phyloP scores from a whole-genome alignment of 768 basidiomycete species.

The Boletales sp. region DNA sequence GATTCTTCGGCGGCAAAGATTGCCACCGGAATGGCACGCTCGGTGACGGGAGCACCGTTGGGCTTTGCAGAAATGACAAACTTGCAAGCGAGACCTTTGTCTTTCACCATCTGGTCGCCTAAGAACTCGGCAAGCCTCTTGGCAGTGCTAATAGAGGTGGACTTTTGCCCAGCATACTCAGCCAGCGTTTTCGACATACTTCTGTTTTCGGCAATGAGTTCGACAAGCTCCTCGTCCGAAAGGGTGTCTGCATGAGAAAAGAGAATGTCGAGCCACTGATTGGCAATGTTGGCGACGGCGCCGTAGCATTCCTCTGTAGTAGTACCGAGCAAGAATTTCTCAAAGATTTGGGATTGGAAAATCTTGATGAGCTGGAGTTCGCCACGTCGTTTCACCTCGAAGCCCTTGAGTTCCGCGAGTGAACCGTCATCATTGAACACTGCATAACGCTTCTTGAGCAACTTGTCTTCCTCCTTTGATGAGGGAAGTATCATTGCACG shows the following conservation, averaged over 20 bases:
- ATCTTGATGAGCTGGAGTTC: slow-evolving; percentile 99
- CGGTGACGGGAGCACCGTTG: slow-evolving; percentile 90
- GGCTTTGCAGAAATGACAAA: slow-evolving; percentile 98
- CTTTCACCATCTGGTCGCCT: slow-evolving; percentile 98
- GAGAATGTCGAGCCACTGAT: slow-evolving; percentile 97
- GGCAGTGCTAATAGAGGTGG: slow-evolving; percentile 97
- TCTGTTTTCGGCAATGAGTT: slow-evolving; percentile 96
- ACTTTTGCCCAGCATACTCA: slow-evolving; percentile 95
- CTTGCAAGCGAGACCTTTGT: slow-evolving; percentile 97
- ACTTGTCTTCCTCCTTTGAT: slow-evolving; percentile 98
- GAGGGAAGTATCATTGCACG: slow-evolving; percentile 98
- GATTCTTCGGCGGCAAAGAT: slow-evolving; percentile 96
- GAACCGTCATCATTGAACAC: slow-evolving; percentile 98
- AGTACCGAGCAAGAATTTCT: slow-evolving; percentile 89
- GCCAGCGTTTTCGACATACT: slow-evolving; percentile 97
- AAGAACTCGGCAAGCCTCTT: slow-evolving; percentile 93
- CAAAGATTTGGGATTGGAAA: slow-evolving; percentile 98
- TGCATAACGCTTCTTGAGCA: slow-evolving; percentile 97
- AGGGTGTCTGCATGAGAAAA: slow-evolving; percentile 83
- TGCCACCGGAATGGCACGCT: slow-evolving; percentile 93
- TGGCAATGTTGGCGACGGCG: slow-evolving; percentile 87
- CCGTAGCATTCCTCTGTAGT: slow-evolving; percentile 96
- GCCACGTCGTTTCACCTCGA: slow-evolving; percentile 97
- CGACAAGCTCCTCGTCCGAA: slow-evolving; percentile 88
- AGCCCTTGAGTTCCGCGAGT: slow-evolving; percentile 97